Evolutionary conservation across 225 moss, liverwort and hornwort genomes (phyloP).

Genomic region (Antitrichia curtipendula): DNA sequence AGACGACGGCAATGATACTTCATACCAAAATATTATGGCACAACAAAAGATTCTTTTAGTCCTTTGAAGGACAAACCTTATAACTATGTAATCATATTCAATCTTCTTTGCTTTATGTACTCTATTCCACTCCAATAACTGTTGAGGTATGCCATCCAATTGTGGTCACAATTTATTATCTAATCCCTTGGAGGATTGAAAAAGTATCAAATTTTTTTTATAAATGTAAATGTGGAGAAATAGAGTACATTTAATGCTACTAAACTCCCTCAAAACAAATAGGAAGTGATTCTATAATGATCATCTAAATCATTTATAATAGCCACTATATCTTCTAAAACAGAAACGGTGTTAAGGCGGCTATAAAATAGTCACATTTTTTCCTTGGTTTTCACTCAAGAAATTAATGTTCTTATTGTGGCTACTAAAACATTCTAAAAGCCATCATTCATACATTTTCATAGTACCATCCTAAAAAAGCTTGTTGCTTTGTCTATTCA

Average conservation of each 20-base stretch:
- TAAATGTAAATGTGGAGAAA: neutral
- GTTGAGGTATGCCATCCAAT: fast-evolving
- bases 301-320: no score
- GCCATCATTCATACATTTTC: neutral
- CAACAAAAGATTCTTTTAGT: neutral
- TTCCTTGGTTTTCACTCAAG: fast-evolving
- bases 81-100: neutral
- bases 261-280: neutral
- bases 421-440: neutral
- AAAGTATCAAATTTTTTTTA: neutral
- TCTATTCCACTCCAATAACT: neutral
- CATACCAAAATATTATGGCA: no score
- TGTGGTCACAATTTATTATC: neutral
- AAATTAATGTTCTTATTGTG: neutral
- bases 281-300: neutral
- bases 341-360: fast-evolving
- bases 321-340: neutral
- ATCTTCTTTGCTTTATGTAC: neutral
- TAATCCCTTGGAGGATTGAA: fast-evolving
- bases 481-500: neutral
- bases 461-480: neutral
- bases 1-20: fast-evolving
- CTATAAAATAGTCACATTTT: neutral
- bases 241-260: no score
- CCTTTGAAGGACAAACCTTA: neutral